phyloP scores from a whole-genome alignment of 2,329 filamentous ascomycete species.

The Scedosporium apiospermum region DNA sequence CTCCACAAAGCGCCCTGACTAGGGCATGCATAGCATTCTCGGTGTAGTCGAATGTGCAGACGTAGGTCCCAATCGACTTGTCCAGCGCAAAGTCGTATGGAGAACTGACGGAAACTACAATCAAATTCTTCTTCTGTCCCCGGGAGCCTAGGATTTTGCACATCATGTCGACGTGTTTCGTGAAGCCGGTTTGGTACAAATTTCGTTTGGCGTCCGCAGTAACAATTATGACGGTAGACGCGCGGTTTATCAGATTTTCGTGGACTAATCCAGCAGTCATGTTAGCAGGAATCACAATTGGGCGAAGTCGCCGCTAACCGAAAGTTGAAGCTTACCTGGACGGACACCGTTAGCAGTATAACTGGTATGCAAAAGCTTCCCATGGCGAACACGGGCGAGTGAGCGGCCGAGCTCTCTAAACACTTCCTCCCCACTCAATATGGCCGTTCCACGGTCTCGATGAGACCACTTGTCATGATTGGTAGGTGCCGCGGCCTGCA shows the following conservation, averaged over 20 bases:
- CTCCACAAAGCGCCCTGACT: constrained; percentile 75
- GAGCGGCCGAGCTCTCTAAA: constrained; percentile 84
- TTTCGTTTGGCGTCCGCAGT: constrained; percentile 93
- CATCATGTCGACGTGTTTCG: constrained; percentile 93
- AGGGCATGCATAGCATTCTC: constrained; percentile 81
- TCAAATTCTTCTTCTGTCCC: constrained; percentile 77
- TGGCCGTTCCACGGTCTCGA: constrained; percentile 44
- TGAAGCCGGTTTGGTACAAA: constrained; percentile 87
- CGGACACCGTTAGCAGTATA: constrained; percentile 90
- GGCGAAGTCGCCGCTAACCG: background rate
- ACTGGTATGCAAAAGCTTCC: constrained; percentile 83
- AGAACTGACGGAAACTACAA: constrained; percentile 88
- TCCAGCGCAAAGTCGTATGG: constrained; percentile 97
- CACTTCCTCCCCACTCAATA: constrained; percentile 89
- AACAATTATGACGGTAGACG: constrained; percentile 79
- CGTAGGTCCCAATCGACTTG: constrained; percentile 77
- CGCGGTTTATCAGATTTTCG: constrained; percentile 82
- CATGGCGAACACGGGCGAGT: constrained; percentile 75
- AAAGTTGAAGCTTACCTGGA: constrained; percentile 39
- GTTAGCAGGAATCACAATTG: background rate
- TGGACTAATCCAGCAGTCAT: constrained; percentile 45
- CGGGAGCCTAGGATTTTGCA: constrained; percentile 71
- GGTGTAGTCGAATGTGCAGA: constrained; percentile 95
- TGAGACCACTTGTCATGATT: constrained; percentile 48
- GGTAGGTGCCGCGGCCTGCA: constrained; percentile 21